These are phyloP conservation scores for Stenogyne calaminthoides DNA, from an alignment of 305 asterid genomes.

Conservation along the genomic window DNA sequence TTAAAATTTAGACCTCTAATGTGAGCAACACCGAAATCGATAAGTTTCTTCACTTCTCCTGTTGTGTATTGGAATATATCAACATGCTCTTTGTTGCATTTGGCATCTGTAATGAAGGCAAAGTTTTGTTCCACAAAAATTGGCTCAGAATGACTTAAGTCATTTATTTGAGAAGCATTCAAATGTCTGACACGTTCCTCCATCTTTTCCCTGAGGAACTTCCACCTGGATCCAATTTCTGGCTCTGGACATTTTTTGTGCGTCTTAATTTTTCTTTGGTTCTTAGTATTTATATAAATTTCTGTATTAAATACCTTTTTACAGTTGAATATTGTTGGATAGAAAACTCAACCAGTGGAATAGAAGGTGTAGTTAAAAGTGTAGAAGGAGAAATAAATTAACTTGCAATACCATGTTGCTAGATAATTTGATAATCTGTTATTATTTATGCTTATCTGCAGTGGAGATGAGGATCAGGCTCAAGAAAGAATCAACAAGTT, in stretches of 20 bases:
- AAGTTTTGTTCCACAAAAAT: neutral
- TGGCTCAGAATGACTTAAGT: neutral
- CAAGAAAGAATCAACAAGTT: conserved; percentile 92
- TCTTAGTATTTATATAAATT: neutral
- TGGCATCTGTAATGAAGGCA: neutral
- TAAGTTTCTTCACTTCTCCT: neutral
- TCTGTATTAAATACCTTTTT: neutral
- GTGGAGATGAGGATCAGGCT: conserved; percentile 99
- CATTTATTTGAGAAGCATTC: conserved; percentile 14
- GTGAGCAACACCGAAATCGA: neutral
- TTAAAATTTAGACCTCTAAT: neutral
- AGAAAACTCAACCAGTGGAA: neutral
- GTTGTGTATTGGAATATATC: neutral
- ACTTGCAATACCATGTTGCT: conserved; percentile 11
- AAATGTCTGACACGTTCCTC: neutral
- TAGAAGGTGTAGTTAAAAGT: conserved; percentile 2
- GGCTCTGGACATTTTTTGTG: conserved; percentile 1
- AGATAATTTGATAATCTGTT: neutral
- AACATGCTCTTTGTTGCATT: conserved; percentile 5
- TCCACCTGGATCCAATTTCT: neutral
- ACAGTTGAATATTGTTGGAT: neutral
- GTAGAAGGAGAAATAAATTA: neutral
- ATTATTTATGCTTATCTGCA: conserved; percentile 39
- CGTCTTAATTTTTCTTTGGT: conserved; percentile 11
- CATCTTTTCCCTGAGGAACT: neutral